Percentiles rank a stretch among this genome's conserved stretches.
Conservation (phyloP, 805 yeast species). For the Babjeviella inositovora region DNA sequence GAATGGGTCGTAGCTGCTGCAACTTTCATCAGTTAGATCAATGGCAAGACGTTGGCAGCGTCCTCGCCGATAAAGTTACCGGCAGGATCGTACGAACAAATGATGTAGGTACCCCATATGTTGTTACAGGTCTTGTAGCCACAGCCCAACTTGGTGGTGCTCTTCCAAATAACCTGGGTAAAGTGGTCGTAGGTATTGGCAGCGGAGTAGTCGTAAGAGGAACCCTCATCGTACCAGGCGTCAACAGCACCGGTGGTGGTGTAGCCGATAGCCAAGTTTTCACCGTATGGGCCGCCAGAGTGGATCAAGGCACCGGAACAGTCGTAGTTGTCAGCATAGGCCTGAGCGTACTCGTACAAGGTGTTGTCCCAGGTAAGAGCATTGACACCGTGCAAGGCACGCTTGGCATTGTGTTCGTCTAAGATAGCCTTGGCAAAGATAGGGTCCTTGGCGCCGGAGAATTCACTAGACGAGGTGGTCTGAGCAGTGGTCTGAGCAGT, state of each 20-base stretch:
- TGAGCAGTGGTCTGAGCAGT: no score
- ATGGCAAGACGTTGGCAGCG: slow-evolving; percentile 14
- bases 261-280: slow-evolving; percentile 69
- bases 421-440: slow-evolving; percentile 30
- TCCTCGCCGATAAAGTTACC: slow-evolving; percentile 49
- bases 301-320: slow-evolving; percentile 46
- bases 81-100: slow-evolving; percentile 60
- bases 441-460: no score
- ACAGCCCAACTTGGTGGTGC: slow-evolving; percentile 51
- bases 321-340: slow-evolving; percentile 35
- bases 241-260: slow-evolving; percentile 37
- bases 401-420: slow-evolving; percentile 41
- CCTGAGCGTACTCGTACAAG: slow-evolving; percentile 36
- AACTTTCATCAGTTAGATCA: no score
- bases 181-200: slow-evolving; percentile 47
- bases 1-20: no score
- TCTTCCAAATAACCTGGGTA: slow-evolving; percentile 67
- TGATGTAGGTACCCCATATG: slow-evolving; percentile 39
- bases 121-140: slow-evolving; percentile 43
- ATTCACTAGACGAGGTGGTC: no score
- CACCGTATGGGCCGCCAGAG: slow-evolving; percentile 58
- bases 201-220: slow-evolving; percentile 13
- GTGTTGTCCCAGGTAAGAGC: slow-evolving; percentile 37
- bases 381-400: slow-evolving; percentile 35
- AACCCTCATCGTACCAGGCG: slow-evolving; percentile 64